Base-by-base conservation (phyloP, 108 stramenopile genomes). In the Skeletonema tropicum region DNA sequence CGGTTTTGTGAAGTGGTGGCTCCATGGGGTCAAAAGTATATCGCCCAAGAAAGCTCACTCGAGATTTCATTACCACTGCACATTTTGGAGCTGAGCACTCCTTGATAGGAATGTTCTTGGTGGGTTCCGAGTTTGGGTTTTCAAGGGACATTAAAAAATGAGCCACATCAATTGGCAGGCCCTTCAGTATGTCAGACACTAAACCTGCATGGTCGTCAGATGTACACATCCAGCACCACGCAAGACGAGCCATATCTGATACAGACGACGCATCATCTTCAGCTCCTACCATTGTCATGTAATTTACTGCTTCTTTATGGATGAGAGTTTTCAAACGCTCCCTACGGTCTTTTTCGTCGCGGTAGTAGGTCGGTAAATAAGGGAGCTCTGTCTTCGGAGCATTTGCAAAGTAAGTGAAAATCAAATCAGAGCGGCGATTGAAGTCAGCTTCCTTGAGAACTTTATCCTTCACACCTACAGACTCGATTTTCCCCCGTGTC, bases 191-290 rank as follows among this genome's bases (percentile, higher is more conserved):
- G 57, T 66, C 63, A 33, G 33, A 17, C 11, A 83, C 73, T 2
- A 67, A 48, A 49, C 36, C 71, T 2, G 73, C 74, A 57, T 75
- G 71, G 30, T 75, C 57, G 60, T 77, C 71, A 31, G 74, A 26
- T n/a, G 67, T 65, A 29, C 82, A 83, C 63, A 83, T 67, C 61
- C 75, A 84, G 38, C 67, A 60, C 83, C 83, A 84, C 15, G 75
- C 79, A 39, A 78, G 35, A 30, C 49, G 46, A 19, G 83, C 60
- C 74, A 80, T 84, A 30, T 80, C 74, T 11, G 70, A 46, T 36
- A 84, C 70, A 29, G 73, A 61, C 3, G 57, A 59, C 12, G 19
- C 1, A 33, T 58, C 30, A 45, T 79, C 64, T 21, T 21, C 52
- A 5, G 23, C 7, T 23, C 52, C 52, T 25, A 23, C 19, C 19